Base-by-base conservation (phyloP, 2,329 filamentous ascomycete species). In the Colletotrichum kahawae region DNA sequence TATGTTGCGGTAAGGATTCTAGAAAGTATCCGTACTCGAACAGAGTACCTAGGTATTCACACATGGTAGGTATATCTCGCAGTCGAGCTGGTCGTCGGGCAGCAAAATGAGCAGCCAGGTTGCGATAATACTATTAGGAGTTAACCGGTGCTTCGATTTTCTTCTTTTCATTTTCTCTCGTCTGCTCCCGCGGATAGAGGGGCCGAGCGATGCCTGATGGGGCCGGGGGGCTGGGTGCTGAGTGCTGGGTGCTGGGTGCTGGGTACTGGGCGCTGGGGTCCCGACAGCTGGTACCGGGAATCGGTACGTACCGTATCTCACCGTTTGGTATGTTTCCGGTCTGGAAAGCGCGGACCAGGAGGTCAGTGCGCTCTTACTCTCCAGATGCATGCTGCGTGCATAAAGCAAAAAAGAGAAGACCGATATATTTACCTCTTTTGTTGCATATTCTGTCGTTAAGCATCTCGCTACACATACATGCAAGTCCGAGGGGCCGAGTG, bases 141-240 rank as follows among this genome's bases (percentile, higher is more conserved):
- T 59, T 59, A 10, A 29, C 33, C 16, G 36, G 31, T 13, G 34
- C 62, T 65, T 65, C 64, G 56, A 57, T 56, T 67, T 38, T 60
- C 63, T 60, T 62, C 64, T 67, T 33, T 67, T 43, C 29, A 27
- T 18, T 33, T 71, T 62, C 63, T 31, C 70, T 72, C 64, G 64
- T 72, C 36, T 72, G 64, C 70, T 67, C 64, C 70, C 70, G 54
- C 24, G 29, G 59, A 18, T 33, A 13, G 63, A 64, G 70, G 54
- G 70, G 70, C 21, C 54, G 54, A 29, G 18, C 43, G 24, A 38
- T 13, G 36, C 24, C 24, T 65, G 16, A 48, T 33, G 21, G 59
- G n/a, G 31, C 54, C 13, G 59, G 34, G 7, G 14, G 24, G 31
- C 29, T n/a, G 31, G 62, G 8, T 12, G 67, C 14, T n/a, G 29